Conservation (phyloP, 306 rosid species). For the Malus fusca region DNA sequence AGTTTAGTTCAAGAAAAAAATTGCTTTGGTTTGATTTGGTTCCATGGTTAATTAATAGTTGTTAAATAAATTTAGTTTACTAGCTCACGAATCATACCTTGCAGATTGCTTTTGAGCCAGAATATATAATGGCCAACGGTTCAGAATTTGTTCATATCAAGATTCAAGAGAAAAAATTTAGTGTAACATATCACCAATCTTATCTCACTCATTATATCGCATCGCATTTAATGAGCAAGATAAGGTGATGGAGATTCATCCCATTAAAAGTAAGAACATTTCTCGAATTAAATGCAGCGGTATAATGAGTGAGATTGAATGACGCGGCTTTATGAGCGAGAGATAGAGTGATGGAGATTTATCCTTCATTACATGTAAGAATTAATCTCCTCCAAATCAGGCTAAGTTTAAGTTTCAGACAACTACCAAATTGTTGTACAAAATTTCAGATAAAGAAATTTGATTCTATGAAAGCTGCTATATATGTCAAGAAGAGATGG, state of each 20-base stretch:
- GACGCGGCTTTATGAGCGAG: background rate
- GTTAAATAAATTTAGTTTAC: background rate
- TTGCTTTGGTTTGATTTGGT: background rate
- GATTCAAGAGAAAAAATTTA: background rate
- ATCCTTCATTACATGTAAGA: background rate
- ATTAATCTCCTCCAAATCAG: background rate
- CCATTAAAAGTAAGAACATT: no score
- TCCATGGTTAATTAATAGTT: background rate
- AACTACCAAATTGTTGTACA: background rate
- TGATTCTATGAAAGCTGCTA: no score
- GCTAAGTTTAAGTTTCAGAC: background rate
- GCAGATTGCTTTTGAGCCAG: background rate
- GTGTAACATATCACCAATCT: background rate
- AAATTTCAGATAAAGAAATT: background rate
- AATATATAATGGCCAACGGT: background rate
- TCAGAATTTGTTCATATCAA: background rate
- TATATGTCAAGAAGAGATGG: background rate
- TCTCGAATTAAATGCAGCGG: no score
- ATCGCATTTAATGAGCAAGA: background rate
- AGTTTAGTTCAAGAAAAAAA: slow-evolving; percentile 5
- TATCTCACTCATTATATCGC: background rate
- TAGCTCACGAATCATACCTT: background rate
- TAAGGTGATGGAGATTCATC: background rate
- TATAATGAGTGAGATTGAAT: background rate
- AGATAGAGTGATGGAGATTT: background rate